Percentiles rank a stretch among this genome's conserved stretches.
Evolutionary conservation across 176 grass and related monocot species (phyloP).

Genomic region (Dendrocalamus sinicus): DNA sequence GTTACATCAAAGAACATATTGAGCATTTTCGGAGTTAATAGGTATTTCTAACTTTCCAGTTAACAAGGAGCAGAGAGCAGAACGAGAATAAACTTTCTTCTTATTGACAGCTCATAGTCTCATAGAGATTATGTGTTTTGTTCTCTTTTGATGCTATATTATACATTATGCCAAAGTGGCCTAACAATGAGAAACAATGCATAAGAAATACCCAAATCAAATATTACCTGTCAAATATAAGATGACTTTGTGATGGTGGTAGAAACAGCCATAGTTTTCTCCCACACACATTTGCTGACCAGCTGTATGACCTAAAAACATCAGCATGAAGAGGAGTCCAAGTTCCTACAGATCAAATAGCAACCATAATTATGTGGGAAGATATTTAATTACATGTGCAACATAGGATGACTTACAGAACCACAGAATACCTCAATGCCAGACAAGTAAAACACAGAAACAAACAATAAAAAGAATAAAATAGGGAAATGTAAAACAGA

Average conservation of each 20-base stretch:
- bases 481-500: not conserved
- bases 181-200: conserved; percentile 2
- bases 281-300: conserved; percentile 96
- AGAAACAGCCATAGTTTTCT: conserved; percentile 89
- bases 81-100: not conserved
- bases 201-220: not conserved
- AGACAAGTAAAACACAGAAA: not conserved
- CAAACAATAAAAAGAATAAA: not conserved
- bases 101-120: not conserved
- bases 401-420: conserved; percentile 15
- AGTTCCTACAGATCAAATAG: conserved; percentile 64
- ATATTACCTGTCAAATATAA: conserved; percentile 81
- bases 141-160: conserved; percentile 9
- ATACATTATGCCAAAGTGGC: not conserved
- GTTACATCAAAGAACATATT: conserved; percentile 15
- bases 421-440: conserved; percentile 17
- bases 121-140: not conserved
- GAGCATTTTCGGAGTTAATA: not conserved
- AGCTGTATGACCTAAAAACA: conserved; percentile 96
- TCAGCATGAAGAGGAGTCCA: conserved; percentile 98
- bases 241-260: conserved; percentile 70
- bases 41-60: not conserved
- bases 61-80: not conserved
- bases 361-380: conserved; percentile 7
- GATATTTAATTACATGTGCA: conserved; percentile 23